Evolutionary conservation across 225 moss, liverwort and hornwort genomes (phyloP).

Genomic region (Antitrichia curtipendula): DNA sequence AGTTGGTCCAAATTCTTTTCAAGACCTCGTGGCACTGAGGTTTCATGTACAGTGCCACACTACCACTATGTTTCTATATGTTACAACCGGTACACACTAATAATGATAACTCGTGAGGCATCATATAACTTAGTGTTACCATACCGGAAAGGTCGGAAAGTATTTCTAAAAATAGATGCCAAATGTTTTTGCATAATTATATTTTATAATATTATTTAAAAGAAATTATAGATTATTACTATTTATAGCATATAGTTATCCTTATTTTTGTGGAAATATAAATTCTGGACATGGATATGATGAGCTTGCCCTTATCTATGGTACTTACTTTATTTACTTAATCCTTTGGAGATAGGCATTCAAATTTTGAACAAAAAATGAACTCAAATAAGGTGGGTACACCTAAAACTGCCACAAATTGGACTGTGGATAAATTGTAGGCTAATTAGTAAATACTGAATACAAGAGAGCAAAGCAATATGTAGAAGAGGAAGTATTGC

Average conservation of each 20-base stretch:
- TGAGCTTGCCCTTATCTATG: not conserved
- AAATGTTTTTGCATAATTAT: too few species aligned
- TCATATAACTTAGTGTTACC: not conserved
- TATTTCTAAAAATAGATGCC: not conserved
- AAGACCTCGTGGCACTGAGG: not conserved
- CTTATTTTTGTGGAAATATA: not conserved
- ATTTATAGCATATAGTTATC: too few species aligned
- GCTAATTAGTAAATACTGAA: too few species aligned
- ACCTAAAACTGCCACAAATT: too few species aligned
- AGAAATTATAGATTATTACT: not conserved
- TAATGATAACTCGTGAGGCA: not conserved
- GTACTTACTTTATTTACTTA: not conserved
- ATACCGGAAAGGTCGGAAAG: rapidly evolving
- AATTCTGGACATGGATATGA: rapidly evolving
- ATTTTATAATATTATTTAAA: too few species aligned
- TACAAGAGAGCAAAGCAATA: too few species aligned
- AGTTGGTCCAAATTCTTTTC: not conserved
- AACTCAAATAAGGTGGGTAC: too few species aligned
- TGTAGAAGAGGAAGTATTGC: too few species aligned
- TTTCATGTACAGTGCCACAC: not conserved
- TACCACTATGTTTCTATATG: not conserved
- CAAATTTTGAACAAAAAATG: not conserved
- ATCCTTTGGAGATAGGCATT: rapidly evolving
- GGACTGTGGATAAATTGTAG: too few species aligned
- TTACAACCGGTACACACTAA: not conserved